Base-by-base conservation (phyloP, 305 asterid species). In the Plantago coronopus region DNA sequence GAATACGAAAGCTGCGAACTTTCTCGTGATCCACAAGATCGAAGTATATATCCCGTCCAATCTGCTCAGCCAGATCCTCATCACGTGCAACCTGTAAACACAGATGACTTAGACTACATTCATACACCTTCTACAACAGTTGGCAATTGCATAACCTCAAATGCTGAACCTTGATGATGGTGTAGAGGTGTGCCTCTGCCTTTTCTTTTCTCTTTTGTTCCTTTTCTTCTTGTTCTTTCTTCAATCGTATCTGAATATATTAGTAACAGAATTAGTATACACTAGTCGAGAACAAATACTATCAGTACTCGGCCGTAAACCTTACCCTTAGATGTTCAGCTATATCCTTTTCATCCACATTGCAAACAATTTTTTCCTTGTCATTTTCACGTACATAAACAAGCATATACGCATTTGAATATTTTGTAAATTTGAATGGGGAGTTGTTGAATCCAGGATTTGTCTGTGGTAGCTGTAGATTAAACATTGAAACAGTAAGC, bases 1-100 rank as follows among this genome's bases (percentile, higher is more conserved):
- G 95, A 74, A 88, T 86, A 40, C 95, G 85, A 42, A 88, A 86
- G 59, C 74, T 72, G 54, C 65, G 87, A 69, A 83, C 94, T 84
- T 84, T 83, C 55, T 88, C 96, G 73, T 88, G 96, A 79, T 86
- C 91, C 59, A 88, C 90, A 48, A 88, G 85, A 76, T 86, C 96
- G 76, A 88, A 88, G 74, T 86, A 76, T 69, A 83, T 74, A 3
- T 82, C 87, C 67, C 59, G 79, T 50, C 95, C 96, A 74, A 88
- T 82, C 74, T 88, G 96, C 54, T 77, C 81, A 44, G 61, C 70
- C 42, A 88, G 74, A 69, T 88, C 96, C 62, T 70, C 85, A 67
- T 85, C 95, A 18, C 90, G 88, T 60, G 95, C 93, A 69, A 88
- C 93, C 96, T 88, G 58, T 21, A 70, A 59, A 66, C 38, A 67